Conservation (phyloP, 106 monocot species). For the Dendrobium nobile region DNA sequence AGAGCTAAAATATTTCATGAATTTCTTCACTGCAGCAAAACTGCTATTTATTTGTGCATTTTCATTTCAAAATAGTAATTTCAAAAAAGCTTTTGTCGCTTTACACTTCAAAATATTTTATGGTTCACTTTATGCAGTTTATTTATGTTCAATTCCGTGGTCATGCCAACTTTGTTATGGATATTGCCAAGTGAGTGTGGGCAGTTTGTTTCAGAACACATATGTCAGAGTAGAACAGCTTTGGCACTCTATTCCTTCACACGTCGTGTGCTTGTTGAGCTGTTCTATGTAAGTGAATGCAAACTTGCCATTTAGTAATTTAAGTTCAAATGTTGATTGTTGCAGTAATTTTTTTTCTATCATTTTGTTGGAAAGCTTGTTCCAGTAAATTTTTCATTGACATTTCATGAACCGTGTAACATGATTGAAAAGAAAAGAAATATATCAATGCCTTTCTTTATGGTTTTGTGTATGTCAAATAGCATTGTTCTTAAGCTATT, state of each 20-base stretch:
- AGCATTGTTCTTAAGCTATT: neutral
- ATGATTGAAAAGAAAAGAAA: neutral
- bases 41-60: neutral
- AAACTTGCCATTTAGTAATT: neutral
- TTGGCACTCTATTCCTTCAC: constrained; percentile 53
- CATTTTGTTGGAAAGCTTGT: neutral
- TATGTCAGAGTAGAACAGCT: constrained; percentile 29
- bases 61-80: neutral
- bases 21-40: neutral
- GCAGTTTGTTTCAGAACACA: constrained; percentile 21
- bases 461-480: neutral
- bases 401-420: neutral
- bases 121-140: constrained; percentile 42
- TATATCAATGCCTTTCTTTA: neutral
- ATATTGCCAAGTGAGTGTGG: constrained; percentile 65
- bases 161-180: constrained; percentile 71
- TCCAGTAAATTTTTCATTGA: neutral
- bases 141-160: constrained; percentile 58
- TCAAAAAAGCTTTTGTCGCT: neutral
- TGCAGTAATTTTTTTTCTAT: neutral
- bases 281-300: constrained; percentile 78
- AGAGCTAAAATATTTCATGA: neutral
- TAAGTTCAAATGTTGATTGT: neutral
- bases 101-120: neutral
- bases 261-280: constrained; percentile 51